phyloP scores from a whole-genome alignment of 371 early-diverging fungal species.

The Batrachochytrium dendrobatidis region DNA sequence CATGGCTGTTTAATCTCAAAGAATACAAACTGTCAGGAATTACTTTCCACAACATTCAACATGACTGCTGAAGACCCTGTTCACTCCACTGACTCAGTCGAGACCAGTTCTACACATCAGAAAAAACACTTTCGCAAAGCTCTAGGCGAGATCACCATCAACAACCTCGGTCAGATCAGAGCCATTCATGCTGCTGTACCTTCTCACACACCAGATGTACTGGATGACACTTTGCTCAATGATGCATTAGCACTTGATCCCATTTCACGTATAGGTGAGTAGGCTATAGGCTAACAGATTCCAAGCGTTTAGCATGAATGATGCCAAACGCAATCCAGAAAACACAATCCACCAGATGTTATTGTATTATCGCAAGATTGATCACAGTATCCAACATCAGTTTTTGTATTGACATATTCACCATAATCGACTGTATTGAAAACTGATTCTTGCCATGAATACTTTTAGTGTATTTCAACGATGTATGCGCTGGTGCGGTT shows the following conservation, averaged over 20 bases:
- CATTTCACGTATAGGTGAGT: constrained; percentile 21
- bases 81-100: too few relatives aligned
- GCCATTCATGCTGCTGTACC: constrained; percentile 58
- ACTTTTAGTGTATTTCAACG: constrained; percentile 49
- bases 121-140: constrained; percentile 21
- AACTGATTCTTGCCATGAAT: background rate
- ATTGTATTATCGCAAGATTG: too few relatives aligned
- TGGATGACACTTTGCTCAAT: constrained; percentile 66
- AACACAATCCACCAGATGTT: background rate
- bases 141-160: constrained; percentile 47
- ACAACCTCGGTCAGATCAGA: constrained; percentile 69
- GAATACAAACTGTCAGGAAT: too few relatives aligned
- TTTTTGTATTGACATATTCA: background rate
- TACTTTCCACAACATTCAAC: too few relatives aligned
- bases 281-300: background rate
- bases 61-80: too few relatives aligned
- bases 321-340: background rate
- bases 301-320: background rate
- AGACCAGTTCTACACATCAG: too few relatives aligned
- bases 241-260: constrained; percentile 49
- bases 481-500: constrained; percentile 77
- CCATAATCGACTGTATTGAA: background rate
- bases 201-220: too few relatives aligned
- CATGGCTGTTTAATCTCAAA: too few relatives aligned
- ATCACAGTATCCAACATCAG: too few relatives aligned